Conservation (phyloP, 768 basidiomycete species). For the Auricularia sp. region DNA sequence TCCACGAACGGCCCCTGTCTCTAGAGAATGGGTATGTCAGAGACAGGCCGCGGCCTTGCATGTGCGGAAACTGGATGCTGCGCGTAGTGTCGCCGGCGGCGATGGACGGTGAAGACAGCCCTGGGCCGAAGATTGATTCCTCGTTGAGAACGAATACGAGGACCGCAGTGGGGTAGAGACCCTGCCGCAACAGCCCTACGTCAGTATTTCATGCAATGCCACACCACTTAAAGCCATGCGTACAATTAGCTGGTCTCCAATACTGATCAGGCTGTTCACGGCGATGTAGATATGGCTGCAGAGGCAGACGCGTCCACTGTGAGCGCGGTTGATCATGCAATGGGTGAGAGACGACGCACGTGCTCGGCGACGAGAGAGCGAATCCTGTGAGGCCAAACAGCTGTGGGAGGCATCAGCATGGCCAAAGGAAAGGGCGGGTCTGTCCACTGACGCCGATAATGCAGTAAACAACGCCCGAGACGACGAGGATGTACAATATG, state of each 20-base stretch:
- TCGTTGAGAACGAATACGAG: not conserved
- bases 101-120: not conserved
- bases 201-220: not conserved
- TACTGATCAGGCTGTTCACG: not conserved
- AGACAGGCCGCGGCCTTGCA: too few species aligned
- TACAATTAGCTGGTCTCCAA: not conserved
- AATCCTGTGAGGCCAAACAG: not conserved
- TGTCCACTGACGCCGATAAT: not conserved
- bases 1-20: too few species aligned
- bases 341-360: too few species aligned
- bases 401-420: not conserved
- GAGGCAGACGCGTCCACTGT: too few species aligned
- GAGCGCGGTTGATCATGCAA: too few species aligned
- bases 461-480: not conserved
- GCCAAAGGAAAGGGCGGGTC: not conserved
- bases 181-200: not conserved
- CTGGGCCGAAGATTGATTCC: not conserved
- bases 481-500: not conserved
- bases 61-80: too few species aligned
- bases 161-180: not conserved
- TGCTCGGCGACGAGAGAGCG: not conserved
- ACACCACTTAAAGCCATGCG: not conserved
- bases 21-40: too few species aligned
- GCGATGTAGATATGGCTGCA: not conserved
- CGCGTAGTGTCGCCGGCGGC: too few species aligned